Base-by-base conservation (phyloP, 2,329 filamentous ascomycete species). In the Alternaria ethzedia region DNA sequence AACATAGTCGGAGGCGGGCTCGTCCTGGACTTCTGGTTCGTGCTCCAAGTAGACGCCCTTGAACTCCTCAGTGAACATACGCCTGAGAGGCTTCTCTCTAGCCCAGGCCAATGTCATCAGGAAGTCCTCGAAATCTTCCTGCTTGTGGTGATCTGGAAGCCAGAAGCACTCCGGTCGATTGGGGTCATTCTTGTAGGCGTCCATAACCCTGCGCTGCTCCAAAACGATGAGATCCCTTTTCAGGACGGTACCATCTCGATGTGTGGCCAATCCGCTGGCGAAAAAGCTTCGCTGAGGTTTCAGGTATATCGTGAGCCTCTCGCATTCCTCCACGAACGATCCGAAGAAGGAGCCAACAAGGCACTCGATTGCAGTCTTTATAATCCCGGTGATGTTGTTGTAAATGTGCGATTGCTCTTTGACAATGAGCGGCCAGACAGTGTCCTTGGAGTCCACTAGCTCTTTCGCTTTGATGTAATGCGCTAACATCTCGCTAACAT, bases 81-180 rank as follows among this genome's bases (percentile, higher is more conserved):
- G 50, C 17, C 5, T 0, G 30, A 41, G 17, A n/a, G 50, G n/a
- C 0, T 54, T 0, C 6, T 23, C 15, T n/a, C 2, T 20, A 3
- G 4, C 1, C 50, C 50, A 54, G 17, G 20, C 15, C 50, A 54
- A 7, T 10, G 13, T 7, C 13, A 11, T 23, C 17, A 17, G 3
- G 1, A 54, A 36, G 2, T 54, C 1, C 10, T 41, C 8, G 21
- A 36, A 32, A n/a, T 15, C 7, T 41, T n/a, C 20, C 11, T 20
- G 12, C 4, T 5, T 43, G 4, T 20, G 4, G 10, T 44, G 6
- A 20, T 12, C 10, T 20, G 1, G 13, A 9, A 9, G 7, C 3
- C 15, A 2, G 4, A 8, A n/a, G 13, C 4, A 9, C 7, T 36
- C 7, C 32, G 4, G 32, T 36, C 4, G 32, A 5, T 36, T 5